Evolutionary conservation across 108 stramenopile species (phyloP), one percentile per base, ranked within the genome.

Genomic region (Discostella pseudostelligera): DNA sequence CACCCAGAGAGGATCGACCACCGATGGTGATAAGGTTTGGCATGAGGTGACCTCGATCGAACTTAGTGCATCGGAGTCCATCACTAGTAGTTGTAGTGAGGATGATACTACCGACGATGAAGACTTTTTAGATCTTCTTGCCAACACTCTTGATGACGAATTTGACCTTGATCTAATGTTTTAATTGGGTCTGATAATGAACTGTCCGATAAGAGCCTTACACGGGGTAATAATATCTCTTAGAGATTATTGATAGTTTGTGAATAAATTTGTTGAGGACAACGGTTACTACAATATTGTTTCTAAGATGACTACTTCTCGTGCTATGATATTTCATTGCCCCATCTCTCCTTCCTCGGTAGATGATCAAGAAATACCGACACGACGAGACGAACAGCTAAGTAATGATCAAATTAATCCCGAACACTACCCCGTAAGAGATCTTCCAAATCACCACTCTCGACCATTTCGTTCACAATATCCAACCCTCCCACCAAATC

Each of bases 401-500:
- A 32, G 32, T 32, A 5, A 32, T 32, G 3, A 32, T 5, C 32
- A 32, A 5, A 32, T 32, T 32, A 32, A 32, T 32, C 32, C 32
- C 5, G 32, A 32, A 3, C 32, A 32, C 32, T 32, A 5, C 32
- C 32, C 4, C 32, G 3, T 4, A 88, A 53, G 66, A 83, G 57
- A 35, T 83, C 89, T 43, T 70, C 56, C 56, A 95, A 70, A 62
- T 92, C 94, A 8, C 87, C 92, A 45, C 73, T 59, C 40, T 95
- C 94, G 42, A 66, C 62, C 82, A 99, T 81, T 78, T 99, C 97
- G 60, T 87, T 84, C 48, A 96, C 80, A 70, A 99, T 95, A 74
- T 99, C 99, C 43, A 99, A 76, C 8, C 99, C 99, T 43, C 99
- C 99, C 1, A 98, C 69, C 44, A 99, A 81, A 69, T 96, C 93